Evolutionary conservation across 2,329 filamentous ascomycete genomes (phyloP).

Genomic region (Hypoxylon sp.): DNA sequence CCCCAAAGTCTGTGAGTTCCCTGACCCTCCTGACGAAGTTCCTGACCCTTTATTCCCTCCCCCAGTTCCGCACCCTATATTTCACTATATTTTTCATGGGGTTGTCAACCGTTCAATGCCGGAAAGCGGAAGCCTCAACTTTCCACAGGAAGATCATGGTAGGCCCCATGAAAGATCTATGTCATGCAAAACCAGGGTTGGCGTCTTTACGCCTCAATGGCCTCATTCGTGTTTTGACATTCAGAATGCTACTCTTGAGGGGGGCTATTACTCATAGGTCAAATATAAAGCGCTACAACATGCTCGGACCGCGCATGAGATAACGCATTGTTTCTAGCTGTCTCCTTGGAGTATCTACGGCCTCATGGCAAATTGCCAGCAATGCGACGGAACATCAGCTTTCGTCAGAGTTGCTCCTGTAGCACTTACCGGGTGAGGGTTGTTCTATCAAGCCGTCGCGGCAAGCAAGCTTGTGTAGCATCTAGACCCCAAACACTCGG

Average conservation of each 20-base stretch:
- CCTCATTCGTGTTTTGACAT: slow-evolving; percentile 42
- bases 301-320: slow-evolving; percentile 43
- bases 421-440: slow-evolving; percentile 39
- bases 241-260: slow-evolving; percentile 35
- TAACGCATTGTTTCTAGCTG: slow-evolving; percentile 40
- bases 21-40: slow-evolving; percentile 35
- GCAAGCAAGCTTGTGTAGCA: slow-evolving; percentile 49
- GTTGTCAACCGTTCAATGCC: slow-evolving; percentile 50
- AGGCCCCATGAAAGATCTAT: slow-evolving; percentile 50
- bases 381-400: slow-evolving; percentile 38
- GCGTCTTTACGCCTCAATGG: slow-evolving; percentile 45
- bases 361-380: slow-evolving; percentile 40
- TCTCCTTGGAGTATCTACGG: slow-evolving; percentile 20
- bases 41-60: slow-evolving; percentile 32
- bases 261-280: slow-evolving; percentile 29
- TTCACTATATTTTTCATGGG: slow-evolving; percentile 40
- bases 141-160: slow-evolving; percentile 45
- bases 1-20: slow-evolving; percentile 48
- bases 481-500: slow-evolving; percentile 45
- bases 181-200: slow-evolving; percentile 50
- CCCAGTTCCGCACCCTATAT: slow-evolving; percentile 45
- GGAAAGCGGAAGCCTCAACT: slow-evolving; percentile 50
- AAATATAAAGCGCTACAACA: slow-evolving; percentile 43
- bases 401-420: slow-evolving; percentile 38
- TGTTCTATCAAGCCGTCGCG: slow-evolving; percentile 45